phyloP scores from a whole-genome alignment of 1,284 basidiomycete species.

The Pseudozyma tsukubaensis region DNA sequence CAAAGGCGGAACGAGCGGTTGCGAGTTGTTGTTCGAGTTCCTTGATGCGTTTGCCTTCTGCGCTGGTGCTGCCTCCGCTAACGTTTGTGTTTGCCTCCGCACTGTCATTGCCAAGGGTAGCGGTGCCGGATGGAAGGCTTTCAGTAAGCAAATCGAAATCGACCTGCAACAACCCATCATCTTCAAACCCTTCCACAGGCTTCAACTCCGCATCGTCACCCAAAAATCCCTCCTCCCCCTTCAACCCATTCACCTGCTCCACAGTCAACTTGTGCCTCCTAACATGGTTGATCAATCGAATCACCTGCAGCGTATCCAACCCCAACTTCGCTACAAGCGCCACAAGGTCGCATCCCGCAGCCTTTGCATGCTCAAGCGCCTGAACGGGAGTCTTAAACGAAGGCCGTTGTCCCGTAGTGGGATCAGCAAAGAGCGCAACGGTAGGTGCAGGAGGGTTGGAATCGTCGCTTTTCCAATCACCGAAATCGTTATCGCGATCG shows the following conservation, averaged over 20 bases:
- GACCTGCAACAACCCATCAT: conserved; percentile 63
- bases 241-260: conserved; percentile 31
- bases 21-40: conserved; percentile 54
- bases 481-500: conserved; percentile 51
- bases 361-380: conserved; percentile 55
- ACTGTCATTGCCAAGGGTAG: too few species aligned
- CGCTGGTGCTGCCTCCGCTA: neutral
- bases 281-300: conserved; percentile 65
- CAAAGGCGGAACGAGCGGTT: conserved; percentile 41
- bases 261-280: conserved; percentile 35
- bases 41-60: conserved; percentile 10
- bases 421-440: conserved; percentile 25
- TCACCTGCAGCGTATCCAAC: conserved; percentile 63
- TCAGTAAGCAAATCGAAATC: conserved; percentile 52
- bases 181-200: conserved; percentile 63
- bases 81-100: too few species aligned
- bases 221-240: conserved; percentile 36
- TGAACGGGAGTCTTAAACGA: conserved; percentile 44
- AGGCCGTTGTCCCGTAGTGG: conserved; percentile 5
- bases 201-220: conserved; percentile 59
- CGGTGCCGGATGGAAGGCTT: too few species aligned
- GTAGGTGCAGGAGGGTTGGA: conserved; percentile 27
- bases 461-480: conserved; percentile 39
- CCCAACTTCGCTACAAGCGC: conserved; percentile 35
- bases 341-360: conserved; percentile 57